Evolutionary conservation across 495 filamentous ascomycete genomes (phyloP), one percentile per base, ranked within the genome.

Genomic region (Cetradonia linearis): DNA sequence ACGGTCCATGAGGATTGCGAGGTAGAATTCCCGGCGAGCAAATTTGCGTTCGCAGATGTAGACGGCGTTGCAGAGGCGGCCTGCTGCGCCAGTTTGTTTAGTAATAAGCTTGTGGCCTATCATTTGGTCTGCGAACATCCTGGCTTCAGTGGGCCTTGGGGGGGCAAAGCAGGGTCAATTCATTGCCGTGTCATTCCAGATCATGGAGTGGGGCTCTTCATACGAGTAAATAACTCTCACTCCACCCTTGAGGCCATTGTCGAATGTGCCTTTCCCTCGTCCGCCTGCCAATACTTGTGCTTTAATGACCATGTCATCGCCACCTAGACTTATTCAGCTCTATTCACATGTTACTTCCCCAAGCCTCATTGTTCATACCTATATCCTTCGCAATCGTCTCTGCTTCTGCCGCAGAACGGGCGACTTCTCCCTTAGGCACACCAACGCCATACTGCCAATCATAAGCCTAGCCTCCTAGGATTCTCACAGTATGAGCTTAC

Each of bases 31-130:
- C 69, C 94, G 86, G 62, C 93, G 90, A 66, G 93, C 93, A 68
- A 97, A 98, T 80, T 98, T 98, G 80, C 93, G 90, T 81, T 98
- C 93, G 77, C 90, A 93, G 72, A 98, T 96, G 78, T 93, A 96
- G 67, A 98, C 93, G 58, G 89, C 78, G 74, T 91, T 96, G 79
- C 93, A 98, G 70, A 91, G 80, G 71, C 92, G 89, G 70, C 93
- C 93, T 62, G 72, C 77, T 61, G 90, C 87, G 70, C 93, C 93
- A 56, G 94, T 98, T 79, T 98, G 93, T 83, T 98, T 98, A 73
- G 93, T 98, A 75, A 98, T 85, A 75, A 98, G 90, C 76, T 96
- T 95, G 74, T 98, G 93, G 66, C 93, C 93, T 76, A 98, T 96
- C 93, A 98, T 98, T 77, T 98, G 91, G 63, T 88, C 84, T 69